A percentile compares a stretch with the other conserved stretches of the same genome.
Evolutionary conservation across 2,329 filamentous ascomycete species (phyloP).

Genomic region (Scytalidium lignicola): DNA sequence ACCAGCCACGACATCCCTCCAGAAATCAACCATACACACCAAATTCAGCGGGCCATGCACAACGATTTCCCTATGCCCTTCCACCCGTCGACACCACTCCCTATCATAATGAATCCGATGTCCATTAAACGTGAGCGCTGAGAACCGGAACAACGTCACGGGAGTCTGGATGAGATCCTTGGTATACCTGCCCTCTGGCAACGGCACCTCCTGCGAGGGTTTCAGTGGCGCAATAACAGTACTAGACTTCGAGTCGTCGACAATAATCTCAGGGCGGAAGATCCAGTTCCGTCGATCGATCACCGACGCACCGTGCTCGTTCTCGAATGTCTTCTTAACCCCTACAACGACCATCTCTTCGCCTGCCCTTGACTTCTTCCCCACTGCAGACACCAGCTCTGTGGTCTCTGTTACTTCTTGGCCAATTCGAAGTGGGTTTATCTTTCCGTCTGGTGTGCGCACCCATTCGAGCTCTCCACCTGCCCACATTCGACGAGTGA

Average conservation of each 20-base stretch:
- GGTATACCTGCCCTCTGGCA: constrained; percentile 14
- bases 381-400: constrained; percentile 44
- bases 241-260: constrained; percentile 13
- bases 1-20: constrained; percentile 39
- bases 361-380: constrained; percentile 50
- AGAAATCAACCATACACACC: constrained; percentile 66
- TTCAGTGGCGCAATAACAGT: constrained; percentile 6
- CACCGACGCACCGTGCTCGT: constrained; percentile 44
- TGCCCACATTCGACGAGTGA: constrained; percentile 64
- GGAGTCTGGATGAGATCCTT: constrained; percentile 29
- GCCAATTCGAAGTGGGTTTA: constrained; percentile 45
- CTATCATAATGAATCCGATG: constrained; percentile 85
- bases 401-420: constrained; percentile 53
- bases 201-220: constrained; percentile 1
- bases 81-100: constrained; percentile 28
- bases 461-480: constrained; percentile 54
- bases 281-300: constrained; percentile 41
- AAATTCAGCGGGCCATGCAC: constrained; percentile 79
- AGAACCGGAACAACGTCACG: constrained; percentile 66
- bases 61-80: constrained; percentile 62
- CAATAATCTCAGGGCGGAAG: constrained; percentile 17
- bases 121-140: constrained; percentile 78
- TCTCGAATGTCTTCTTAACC: constrained; percentile 55
- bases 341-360: constrained; percentile 61
- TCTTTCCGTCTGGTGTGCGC: constrained; percentile 5